Conservation (phyloP, 108 stramenopile genomes). For the Phaeodactylum tricornutum region DNA sequence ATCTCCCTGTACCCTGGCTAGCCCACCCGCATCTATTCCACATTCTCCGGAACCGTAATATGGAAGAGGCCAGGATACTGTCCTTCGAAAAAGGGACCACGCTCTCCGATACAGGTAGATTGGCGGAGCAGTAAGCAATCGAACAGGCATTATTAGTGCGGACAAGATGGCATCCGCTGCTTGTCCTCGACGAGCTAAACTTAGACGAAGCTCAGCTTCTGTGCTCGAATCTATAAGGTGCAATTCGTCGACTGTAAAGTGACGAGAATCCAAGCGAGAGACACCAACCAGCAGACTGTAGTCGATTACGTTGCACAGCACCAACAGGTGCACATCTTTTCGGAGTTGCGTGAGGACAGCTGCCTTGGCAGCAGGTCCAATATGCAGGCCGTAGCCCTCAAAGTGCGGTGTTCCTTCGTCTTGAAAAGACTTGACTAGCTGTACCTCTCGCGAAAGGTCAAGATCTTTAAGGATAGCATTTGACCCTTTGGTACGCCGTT, state of each 20-base stretch:
- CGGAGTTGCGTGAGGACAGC: conserved; percentile 70
- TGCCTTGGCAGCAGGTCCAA: conserved; percentile 49
- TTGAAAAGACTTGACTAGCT: conserved; percentile 7
- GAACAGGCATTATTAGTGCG: conserved; percentile 16
- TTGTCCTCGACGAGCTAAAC: not conserved
- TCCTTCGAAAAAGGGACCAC: conserved; percentile 1
- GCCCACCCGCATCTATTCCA: conserved; percentile 59
- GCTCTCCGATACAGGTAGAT: too few species aligned
- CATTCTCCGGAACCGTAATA: conserved; percentile 64
- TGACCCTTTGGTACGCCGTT: conserved; percentile 42
- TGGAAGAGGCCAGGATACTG: conserved; percentile 37
- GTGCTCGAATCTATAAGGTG: not conserved
- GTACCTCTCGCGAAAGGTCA: conserved; percentile 59
- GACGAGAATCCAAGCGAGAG: conserved; percentile 31
- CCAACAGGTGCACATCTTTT: conserved; percentile 64
- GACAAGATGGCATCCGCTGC: not conserved
- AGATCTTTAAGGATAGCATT: conserved; percentile 77
- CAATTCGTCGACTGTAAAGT: not conserved
- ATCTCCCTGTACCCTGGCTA: conserved; percentile 47
- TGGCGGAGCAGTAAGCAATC: conserved; percentile 24
- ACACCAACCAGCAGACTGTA: conserved; percentile 82
- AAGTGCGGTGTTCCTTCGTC: not conserved
- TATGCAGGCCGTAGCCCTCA: conserved; percentile 32
- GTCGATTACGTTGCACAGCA: conserved; percentile 70
- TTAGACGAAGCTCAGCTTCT: not conserved